phyloP scores from a whole-genome alignment of 306 rosid genomes.

The Dryas octopetala region DNA sequence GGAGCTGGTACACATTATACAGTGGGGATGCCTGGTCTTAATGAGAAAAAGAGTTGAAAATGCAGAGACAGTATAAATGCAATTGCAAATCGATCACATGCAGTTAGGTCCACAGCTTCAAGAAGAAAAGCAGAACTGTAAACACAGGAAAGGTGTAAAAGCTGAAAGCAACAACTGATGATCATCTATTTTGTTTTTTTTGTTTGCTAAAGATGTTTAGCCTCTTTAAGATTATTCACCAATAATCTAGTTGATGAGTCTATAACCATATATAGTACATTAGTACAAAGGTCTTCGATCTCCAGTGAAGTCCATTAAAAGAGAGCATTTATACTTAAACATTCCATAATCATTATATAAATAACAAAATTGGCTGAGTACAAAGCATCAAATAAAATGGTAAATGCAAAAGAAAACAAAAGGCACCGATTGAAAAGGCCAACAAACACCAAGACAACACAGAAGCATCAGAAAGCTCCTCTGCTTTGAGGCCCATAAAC shows the following conservation, averaged over 20 bases:
- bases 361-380: neutral
- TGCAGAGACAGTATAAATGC: neutral
- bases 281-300: neutral
- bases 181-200: too few species aligned
- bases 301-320: neutral
- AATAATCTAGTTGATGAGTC: too few species aligned
- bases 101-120: slow-evolving; percentile 1
- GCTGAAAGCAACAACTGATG: too few species aligned
- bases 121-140: neutral
- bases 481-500: neutral
- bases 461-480: neutral
- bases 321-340: neutral
- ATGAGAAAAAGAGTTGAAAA: neutral
- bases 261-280: too few species aligned
- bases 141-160: too few species aligned
- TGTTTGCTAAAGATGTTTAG: too few species aligned
- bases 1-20: too few species aligned
- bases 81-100: neutral
- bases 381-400: neutral
- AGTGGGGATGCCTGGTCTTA: too few species aligned
- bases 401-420: neutral
- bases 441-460: neutral
- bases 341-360: neutral
- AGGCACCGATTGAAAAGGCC: neutral
- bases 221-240: too few species aligned